Percentiles rank a stretch among this genome's conserved stretches.
These are phyloP conservation scores for Colletotrichum echinochloae DNA, from an alignment of 2,329 filamentous ascomycete genomes.

Conservation along the genomic window DNA sequence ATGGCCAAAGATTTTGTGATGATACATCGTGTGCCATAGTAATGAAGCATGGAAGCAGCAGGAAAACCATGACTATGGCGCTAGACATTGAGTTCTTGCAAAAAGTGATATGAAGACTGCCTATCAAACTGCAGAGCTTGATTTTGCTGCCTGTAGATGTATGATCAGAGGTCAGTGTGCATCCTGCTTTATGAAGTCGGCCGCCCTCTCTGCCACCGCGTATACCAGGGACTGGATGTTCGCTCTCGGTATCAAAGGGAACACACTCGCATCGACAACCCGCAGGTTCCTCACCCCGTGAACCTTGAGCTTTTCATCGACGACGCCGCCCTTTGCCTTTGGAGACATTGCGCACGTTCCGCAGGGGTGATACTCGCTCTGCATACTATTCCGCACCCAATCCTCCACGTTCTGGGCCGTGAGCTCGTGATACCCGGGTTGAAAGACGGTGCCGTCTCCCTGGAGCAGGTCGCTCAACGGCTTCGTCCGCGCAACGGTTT, in stretches of 20 bases:
- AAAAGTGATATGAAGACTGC: no score
- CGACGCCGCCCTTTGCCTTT: conserved; percentile 46
- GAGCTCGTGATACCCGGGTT: conserved; percentile 31
- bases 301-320: conserved; percentile 48
- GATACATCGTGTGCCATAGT: background rate
- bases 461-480: conserved; percentile 33
- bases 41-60: background rate
- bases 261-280: conserved; percentile 48
- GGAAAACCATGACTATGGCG: background rate
- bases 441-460: conserved; percentile 18
- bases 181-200: conserved; percentile 32
- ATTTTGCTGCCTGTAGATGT: background rate
- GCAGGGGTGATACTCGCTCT: conserved; percentile 39
- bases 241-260: conserved; percentile 48
- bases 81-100: background rate
- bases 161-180: background rate
- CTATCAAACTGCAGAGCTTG: no score
- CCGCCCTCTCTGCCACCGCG: conserved; percentile 50
- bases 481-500: conserved; percentile 19
- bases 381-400: conserved; percentile 21
- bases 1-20: background rate
- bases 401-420: conserved; percentile 24
- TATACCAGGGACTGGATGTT: conserved; percentile 52
- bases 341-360: conserved; percentile 39
- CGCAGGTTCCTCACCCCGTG: conserved; percentile 47